These are phyloP conservation scores for Euphorbia pulcherrima DNA, from an alignment of 345 rosid species.

Conservation along the genomic window DNA sequence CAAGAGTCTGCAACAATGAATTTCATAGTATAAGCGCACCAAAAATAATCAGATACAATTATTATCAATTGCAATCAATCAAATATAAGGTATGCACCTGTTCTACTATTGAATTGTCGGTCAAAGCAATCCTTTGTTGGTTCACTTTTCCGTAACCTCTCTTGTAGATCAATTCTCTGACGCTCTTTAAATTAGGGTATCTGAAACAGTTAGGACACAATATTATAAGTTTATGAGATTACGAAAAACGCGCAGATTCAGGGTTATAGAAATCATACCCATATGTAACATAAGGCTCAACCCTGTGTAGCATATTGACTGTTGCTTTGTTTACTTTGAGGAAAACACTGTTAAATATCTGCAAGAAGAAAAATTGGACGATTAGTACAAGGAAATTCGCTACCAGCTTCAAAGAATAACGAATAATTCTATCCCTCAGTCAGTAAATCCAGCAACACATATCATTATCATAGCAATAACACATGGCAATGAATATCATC, in stretches of 20 bases:
- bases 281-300: slow-evolving; percentile 89
- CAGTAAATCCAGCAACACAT: not conserved
- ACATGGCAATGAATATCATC: not conserved
- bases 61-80: not conserved
- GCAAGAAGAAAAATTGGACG: not conserved
- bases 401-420: not conserved
- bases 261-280: slow-evolving; percentile 42
- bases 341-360: slow-evolving; percentile 93
- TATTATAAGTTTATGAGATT: not conserved
- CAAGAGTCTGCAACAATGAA: slow-evolving; percentile 44
- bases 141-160: slow-evolving; percentile 84
- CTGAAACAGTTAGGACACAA: slow-evolving; percentile 27
- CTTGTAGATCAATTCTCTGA: slow-evolving; percentile 77
- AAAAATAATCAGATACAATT: no score
- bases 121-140: slow-evolving; percentile 69
- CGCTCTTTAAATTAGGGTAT: slow-evolving; percentile 89
- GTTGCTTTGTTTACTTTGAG: slow-evolving; percentile 91
- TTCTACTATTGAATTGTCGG: slow-evolving; percentile 72
- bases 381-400: no score
- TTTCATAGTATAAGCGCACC: not conserved
- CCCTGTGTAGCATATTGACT: slow-evolving; percentile 83
- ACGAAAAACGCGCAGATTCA: not conserved
- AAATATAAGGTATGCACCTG: slow-evolving; percentile 38
- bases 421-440: not conserved
- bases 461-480: no score